Base-by-base conservation (phyloP, 495 filamentous ascomycete genomes). In the Chaetomium fimeti region DNA sequence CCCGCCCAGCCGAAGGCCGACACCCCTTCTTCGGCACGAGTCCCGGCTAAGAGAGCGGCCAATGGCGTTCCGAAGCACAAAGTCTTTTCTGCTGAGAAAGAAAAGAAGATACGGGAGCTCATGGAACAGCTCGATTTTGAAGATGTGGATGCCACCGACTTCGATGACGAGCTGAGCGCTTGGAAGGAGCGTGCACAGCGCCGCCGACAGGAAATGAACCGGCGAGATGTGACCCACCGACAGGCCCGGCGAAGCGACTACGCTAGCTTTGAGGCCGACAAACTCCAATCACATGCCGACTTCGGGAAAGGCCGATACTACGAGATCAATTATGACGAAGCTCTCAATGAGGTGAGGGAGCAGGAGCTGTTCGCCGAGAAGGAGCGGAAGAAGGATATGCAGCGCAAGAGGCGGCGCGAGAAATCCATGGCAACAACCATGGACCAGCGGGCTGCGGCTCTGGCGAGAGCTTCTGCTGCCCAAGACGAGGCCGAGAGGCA, bases 341-440 rank as follows among this genome's bases (percentile, higher is more conserved):
- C 93, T 20, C 81, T 92, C 58, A 84, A 89, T 51, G 88, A 96
- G 68, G 93, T 98, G 1, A 90, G 94, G 64, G 87, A 89, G 60
- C 90, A 90, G 66, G 94, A 97, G 72, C 82, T 97, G 9, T 89
- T 89, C 61, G 92, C 94, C 55, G 94, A 99, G 73, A 99, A 98
- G 75, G 95, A 98, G 76, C 91, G 95, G 29, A 99, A 99, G 83
- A 99, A 99, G 79, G 94, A 98, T 66, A 96, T 97, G 90, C 94
- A 99, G 71, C 89, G 95, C 27, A 98, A 97, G 78, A 87, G 94
- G 27, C 88, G 94, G n/a, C 87, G 94, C 22, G 94, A 98, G 74
- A 97, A 97, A 77, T 96, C 94, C 13, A 89, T 97, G 73, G 89
- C 90, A 16, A 82, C 87, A 62, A 92, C 93, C 51, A 85, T 91